Evolutionary conservation across 495 filamentous ascomycete species (phyloP), one percentile per base, ranked within the genome.

Genomic region (Pseudevernia furfuracea): DNA sequence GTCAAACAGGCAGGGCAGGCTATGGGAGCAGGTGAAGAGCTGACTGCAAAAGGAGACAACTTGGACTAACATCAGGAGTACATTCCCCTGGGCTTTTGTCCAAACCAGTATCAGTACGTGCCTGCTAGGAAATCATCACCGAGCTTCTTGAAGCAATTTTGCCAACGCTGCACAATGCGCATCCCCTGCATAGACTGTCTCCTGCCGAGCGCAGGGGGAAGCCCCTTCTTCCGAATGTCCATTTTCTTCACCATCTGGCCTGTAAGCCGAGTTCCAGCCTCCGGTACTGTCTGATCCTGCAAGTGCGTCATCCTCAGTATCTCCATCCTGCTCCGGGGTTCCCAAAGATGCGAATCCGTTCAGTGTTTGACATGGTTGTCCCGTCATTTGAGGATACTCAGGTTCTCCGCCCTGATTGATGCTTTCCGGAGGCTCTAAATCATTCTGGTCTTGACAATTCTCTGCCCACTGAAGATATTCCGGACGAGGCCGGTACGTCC

Each of bases 101-200:
- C 23, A 49, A 19, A 5, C 41, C 21, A 2, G 10, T 28, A 55
- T 11, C 48, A 52, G 48, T 17, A 6, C 7, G 14, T 30, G 3
- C 21, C 25, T 52, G 12, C 25, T 17, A 52, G 23, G 30, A 34
- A 30, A 55, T 8, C 17, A 55, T 55, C 30, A n/a, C 30, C 21
- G 52, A 55, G 52, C 52, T 55, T 55, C 52, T 55, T n/a, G 52
- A 34, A 55, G 52, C 52, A 55, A 55, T 34, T 34, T 32, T 8
- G 52, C 52, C 30, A 55, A 34, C 52, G 17, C 30, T 55, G 52
- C 52, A 55, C 52, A 55, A n/a, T 55, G 52, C 12, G 52, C 52
- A 21, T 32, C 17, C 30, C 52, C 52, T 32, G 52, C 52, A 21
- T 55, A 55, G 52, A 34, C 30, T 30, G 36, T 55, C 9, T 53